Percentiles rank a stretch among this genome's conserved stretches.
Evolutionary conservation across 371 early-diverging fungal species (phyloP).

Genomic region (Mucor racemosus): DNA sequence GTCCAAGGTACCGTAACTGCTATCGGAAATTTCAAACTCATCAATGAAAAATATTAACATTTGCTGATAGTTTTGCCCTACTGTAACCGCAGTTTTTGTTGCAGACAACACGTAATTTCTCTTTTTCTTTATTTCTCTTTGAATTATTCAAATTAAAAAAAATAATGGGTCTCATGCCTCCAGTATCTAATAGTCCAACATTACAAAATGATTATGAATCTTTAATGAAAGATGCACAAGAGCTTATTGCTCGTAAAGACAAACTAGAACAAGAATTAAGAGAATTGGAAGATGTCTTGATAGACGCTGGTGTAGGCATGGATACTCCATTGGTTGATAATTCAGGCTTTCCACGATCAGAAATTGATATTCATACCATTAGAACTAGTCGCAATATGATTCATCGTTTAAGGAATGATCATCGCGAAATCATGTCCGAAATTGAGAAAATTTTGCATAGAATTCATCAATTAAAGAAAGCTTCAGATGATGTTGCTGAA

Average conservation of each 20-base stretch:
- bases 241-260: slow-evolving; percentile 64
- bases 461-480: slow-evolving; percentile 60
- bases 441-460: slow-evolving; percentile 72
- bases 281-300: slow-evolving; percentile 56
- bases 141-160: neutral
- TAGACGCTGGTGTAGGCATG: slow-evolving; percentile 73
- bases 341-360: slow-evolving; percentile 85
- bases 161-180: slow-evolving; percentile 24
- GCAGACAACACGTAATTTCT: neutral
- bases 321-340: slow-evolving; percentile 75
- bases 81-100: neutral
- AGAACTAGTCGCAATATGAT: slow-evolving; percentile 64
- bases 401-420: slow-evolving; percentile 75
- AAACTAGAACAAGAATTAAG: slow-evolving; percentile 64
- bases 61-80: too few species aligned
- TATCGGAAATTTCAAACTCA: slow-evolving; percentile 8
- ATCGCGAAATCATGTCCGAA: slow-evolving; percentile 65
- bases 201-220: neutral
- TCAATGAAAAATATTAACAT: neutral
- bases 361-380: slow-evolving; percentile 80
- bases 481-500: slow-evolving; percentile 11
- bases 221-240: slow-evolving; percentile 49
- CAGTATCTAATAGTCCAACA: slow-evolving; percentile 10
- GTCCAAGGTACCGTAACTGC: too few species aligned
- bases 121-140: neutral